Percentiles rank a stretch among this genome's conserved stretches.
These are phyloP conservation scores for Breynia disticha DNA, from an alignment of 441 rosid genomes.

Conservation along the genomic window DNA sequence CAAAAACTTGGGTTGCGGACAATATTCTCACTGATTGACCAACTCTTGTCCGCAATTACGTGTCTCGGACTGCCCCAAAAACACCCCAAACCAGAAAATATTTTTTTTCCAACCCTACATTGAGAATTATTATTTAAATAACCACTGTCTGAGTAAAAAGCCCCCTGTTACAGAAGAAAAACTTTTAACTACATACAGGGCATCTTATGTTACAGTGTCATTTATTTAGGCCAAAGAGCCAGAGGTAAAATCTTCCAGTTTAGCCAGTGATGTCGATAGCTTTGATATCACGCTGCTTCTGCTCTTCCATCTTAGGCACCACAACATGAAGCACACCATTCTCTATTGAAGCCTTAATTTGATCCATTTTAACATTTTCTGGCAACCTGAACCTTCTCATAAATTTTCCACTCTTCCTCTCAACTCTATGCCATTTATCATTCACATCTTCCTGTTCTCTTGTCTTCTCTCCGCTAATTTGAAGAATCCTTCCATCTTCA, in stretches of 20 bases:
- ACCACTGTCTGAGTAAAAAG: too few species aligned
- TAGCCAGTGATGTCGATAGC: conserved; percentile 27
- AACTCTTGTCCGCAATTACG: too few species aligned
- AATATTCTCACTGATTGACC: too few species aligned
- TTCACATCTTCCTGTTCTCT: conserved; percentile 30
- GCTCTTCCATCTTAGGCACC: conserved; percentile 24
- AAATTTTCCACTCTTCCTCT: conserved; percentile 25
- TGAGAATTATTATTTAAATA: too few species aligned
- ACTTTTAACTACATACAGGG: too few species aligned
- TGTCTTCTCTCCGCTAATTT: conserved; percentile 29
- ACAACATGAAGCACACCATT: conserved; percentile 29
- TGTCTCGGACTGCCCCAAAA: too few species aligned
- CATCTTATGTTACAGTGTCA: too few species aligned
- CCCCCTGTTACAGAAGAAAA: too few species aligned
- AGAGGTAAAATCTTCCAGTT: neutral
- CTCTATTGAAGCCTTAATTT: conserved; percentile 28
- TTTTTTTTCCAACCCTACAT: too few species aligned
- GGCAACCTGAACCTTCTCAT: conserved; percentile 36
- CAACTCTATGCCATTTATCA: conserved; percentile 31
- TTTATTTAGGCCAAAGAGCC: too few species aligned
- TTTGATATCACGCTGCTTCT: conserved; percentile 25
- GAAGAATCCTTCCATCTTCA: conserved; percentile 27
- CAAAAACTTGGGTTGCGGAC: too few species aligned
- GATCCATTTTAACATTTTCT: conserved; percentile 24
- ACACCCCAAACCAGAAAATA: too few species aligned